Evolutionary conservation across 2,329 filamentous ascomycete genomes (phyloP), one percentile per base, ranked within the genome.

Genomic region (Fusarium napiforme): DNA sequence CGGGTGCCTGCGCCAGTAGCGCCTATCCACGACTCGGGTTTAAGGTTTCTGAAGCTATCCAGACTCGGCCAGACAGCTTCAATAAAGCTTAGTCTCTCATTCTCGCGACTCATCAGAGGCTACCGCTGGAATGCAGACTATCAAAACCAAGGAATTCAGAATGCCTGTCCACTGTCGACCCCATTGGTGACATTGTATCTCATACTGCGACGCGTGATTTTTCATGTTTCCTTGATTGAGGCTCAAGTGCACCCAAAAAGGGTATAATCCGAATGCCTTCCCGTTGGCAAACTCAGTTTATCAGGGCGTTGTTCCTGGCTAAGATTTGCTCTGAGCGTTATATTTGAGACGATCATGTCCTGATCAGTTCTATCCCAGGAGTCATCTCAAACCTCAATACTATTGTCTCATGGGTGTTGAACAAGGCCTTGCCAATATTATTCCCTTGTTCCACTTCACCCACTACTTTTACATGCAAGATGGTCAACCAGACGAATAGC

Each of bases 1-100:
- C 63, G 71, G 71, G 70, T 72, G 66, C 70, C 53, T 73, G 71
- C 71, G 62, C 71, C 59, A 72, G 71, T 74, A 68, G 59, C 40
- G 67, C 53, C 47, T 45, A 69, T 58, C 43, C 47, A 60, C 19
- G 18, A 42, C 23, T 18, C 32, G 19, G 21, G 39, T 56, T 66
- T 74, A 72, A 63, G 40, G 62, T 73, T 75, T 67, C 9, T 74
- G 66, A 69, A 61, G 64, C 49, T 61, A 66, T 65, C 37, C 19
- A 47, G 59, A 57, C 50, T 56, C 9, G 40, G 40, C 19, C 40
- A 49, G 23, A 53, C 18, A 60, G 49, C 60, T 71, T 62, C 40
- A 39, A 75, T 71, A 30, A 34, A 69, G 70, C 11, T 36, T 71
- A 64, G 63, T 36, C 47, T 21, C 43, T 53, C 23, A 49, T 64